Evolutionary conservation across 176 grass and related monocot species (phyloP).

Genomic region (Elaeis guineensis): DNA sequence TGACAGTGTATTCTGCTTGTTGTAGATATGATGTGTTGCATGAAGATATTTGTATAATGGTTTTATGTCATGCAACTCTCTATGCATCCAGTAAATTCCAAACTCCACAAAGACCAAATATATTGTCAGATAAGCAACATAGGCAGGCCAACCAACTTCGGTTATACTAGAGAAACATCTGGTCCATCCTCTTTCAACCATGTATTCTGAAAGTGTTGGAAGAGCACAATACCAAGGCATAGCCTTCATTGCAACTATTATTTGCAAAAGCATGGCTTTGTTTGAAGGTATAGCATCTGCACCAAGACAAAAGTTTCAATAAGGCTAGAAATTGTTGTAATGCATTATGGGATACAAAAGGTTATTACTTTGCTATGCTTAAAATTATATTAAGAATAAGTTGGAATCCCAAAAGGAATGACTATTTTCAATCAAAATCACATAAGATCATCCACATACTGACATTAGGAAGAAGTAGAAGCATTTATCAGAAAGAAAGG

Average conservation of each 20-base stretch:
- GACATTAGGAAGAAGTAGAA: no score
- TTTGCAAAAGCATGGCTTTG: conserved; percentile 84
- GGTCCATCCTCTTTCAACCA: conserved; percentile 92
- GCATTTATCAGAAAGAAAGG: no score
- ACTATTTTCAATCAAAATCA: no score
- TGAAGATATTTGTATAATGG: conserved; percentile 92
- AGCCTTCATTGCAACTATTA: conserved; percentile 74
- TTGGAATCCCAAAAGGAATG: no score
- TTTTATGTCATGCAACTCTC: conserved; percentile 97
- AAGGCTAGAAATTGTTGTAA: background rate
- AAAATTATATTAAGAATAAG: no score
- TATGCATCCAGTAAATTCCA: conserved; percentile 98
- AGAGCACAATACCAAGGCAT: conserved; percentile 80
- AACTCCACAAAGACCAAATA: conserved; percentile 80
- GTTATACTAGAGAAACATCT: conserved; percentile 48
- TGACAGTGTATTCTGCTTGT: conserved; percentile 96
- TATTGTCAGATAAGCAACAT: conserved; percentile 42
- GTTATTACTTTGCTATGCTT: no score
- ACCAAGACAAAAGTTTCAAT: conserved; percentile 13
- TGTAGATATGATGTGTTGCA: conserved; percentile 90
- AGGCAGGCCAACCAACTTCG: conserved; percentile 60
- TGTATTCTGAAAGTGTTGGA: conserved; percentile 70
- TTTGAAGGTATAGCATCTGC: conserved; percentile 79
- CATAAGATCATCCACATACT: no score
- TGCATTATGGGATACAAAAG: no score